These are phyloP conservation scores for Microdochium trichocladiopsis DNA, from an alignment of 2,329 filamentous ascomycete genomes.

Conservation along the genomic window DNA sequence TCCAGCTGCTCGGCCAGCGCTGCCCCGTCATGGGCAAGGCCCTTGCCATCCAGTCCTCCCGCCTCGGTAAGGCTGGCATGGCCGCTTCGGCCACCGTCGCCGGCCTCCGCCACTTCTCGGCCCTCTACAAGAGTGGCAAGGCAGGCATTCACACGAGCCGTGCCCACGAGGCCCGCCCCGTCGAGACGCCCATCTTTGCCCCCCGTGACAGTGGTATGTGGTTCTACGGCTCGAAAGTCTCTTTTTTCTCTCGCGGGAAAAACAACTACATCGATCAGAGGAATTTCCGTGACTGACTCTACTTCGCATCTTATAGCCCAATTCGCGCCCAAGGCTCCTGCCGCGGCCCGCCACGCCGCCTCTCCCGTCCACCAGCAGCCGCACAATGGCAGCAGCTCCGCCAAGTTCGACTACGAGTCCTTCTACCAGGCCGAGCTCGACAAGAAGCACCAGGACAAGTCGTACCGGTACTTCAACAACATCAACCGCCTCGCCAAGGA, in stretches of 20 bases:
- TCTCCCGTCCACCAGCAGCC: conserved; percentile 14
- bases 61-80: conserved; percentile 35
- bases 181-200: conserved; percentile 52
- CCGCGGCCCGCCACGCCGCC: conserved; percentile 23
- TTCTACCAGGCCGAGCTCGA: conserved; percentile 88
- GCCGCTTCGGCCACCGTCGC: conserved; percentile 34
- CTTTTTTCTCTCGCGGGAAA: too few species aligned
- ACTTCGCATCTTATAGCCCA: conserved; percentile 1
- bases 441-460: conserved; percentile 99
- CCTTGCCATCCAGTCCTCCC: conserved; percentile 73
- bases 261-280: too few species aligned
- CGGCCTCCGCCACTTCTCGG: conserved; percentile 43
- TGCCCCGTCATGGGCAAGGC: conserved; percentile 99
- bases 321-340: conserved; percentile 17
- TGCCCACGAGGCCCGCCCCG: conserved; percentile 68
- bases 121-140: conserved; percentile 47
- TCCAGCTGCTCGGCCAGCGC: conserved; percentile 87
- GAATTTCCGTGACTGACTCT: background rate
- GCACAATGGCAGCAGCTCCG: conserved; percentile 19
- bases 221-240: background rate
- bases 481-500: conserved; percentile 97
- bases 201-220: conserved; percentile 42
- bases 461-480: conserved; percentile 99
- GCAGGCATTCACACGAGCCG: conserved; percentile 77
- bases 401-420: conserved; percentile 80